Percentiles rank a stretch among this genome's conserved stretches.
Conservation (phyloP, 768 basidiomycete species). For the Xanthoconium stramineum region DNA sequence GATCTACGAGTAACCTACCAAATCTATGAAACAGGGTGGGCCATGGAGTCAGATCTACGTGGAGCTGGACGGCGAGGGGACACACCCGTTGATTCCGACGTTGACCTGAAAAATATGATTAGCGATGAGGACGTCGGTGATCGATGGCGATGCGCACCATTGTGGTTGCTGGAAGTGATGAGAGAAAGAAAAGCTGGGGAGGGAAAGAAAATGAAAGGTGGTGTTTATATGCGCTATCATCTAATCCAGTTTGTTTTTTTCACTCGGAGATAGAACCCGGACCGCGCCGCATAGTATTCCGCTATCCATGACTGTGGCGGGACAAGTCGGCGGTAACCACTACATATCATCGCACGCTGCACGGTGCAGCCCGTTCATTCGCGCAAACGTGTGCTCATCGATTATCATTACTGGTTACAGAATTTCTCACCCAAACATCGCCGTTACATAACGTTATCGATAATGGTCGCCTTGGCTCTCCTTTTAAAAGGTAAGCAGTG, state of each 20-base stretch:
- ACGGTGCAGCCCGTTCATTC: not conserved
- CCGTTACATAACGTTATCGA: not conserved
- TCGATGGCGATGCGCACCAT: constrained; percentile 21
- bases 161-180: constrained; percentile 11
- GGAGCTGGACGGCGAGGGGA: constrained; percentile 4
- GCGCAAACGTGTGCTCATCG: constrained; percentile 8
- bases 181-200: not conserved
- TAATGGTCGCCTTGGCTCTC: not conserved
- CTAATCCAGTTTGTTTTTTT: constrained; percentile 24
- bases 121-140: not conserved
- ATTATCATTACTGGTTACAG: not conserved
- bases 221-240: constrained; percentile 28
- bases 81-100: constrained; percentile 96
- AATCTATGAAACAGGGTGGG: constrained; percentile 46
- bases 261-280: constrained; percentile 26
- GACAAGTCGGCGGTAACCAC: constrained; percentile 8
- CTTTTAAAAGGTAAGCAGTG: not conserved
- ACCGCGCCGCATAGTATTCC: constrained; percentile 9
- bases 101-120: constrained; percentile 47
- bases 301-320: not conserved
- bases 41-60: constrained; percentile 13
- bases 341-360: constrained; percentile 7
- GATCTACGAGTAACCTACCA: constrained; percentile 46
- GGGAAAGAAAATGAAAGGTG: not conserved
- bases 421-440: not conserved